Base-by-base conservation (phyloP, 306 rosid genomes). In the Prunus mongolica region DNA sequence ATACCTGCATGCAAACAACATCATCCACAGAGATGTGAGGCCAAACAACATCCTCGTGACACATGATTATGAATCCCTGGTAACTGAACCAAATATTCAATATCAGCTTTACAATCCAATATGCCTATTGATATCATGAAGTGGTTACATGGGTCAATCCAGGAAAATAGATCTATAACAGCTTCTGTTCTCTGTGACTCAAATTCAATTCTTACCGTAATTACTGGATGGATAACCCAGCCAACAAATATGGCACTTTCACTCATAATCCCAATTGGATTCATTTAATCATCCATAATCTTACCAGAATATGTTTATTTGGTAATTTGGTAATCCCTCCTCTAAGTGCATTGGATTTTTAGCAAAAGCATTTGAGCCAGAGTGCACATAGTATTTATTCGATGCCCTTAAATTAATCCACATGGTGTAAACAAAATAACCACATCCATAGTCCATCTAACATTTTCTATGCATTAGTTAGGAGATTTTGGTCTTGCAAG, bases 401-500 rank as follows among this genome's bases (percentile, higher is more conserved):
- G 44, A 38, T 38, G 44, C 44, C 9, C 44, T 38, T 38, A 38
- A 38, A 38, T 6, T 51, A 11, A 49, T 8, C 60, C 58, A 27
- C 27, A 30, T 49, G 28, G 60, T 50, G 4, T 22, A n/a, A 22
- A 28, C 32, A 46, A 12, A 22, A 25, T 45, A 67, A 24, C 13
- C 56, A 46, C 56, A 24, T 45, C 32, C 57, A 22, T 4, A 19
- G 16, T 15, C 9, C 6, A 74, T 62, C 82, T 87, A 56, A 88
- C 77, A 76, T 50, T 41, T 52, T 80, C 67, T 57, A 67, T 69
- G 47, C 70, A 46, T 56, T 74, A 91, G 98, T 67, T 93, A 30
- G 98, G 98, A 74, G 97, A 93, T 79, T 93, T 93, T 73, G 98
- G 98, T 14, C 85, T 93, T 34, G 97, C 98, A 67, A 87, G 89